A percentile compares a stretch with the other conserved stretches of the same genome.
Conservation (phyloP, 164 flowering plant genomes). For the Nymphaea thermarum region DNA sequence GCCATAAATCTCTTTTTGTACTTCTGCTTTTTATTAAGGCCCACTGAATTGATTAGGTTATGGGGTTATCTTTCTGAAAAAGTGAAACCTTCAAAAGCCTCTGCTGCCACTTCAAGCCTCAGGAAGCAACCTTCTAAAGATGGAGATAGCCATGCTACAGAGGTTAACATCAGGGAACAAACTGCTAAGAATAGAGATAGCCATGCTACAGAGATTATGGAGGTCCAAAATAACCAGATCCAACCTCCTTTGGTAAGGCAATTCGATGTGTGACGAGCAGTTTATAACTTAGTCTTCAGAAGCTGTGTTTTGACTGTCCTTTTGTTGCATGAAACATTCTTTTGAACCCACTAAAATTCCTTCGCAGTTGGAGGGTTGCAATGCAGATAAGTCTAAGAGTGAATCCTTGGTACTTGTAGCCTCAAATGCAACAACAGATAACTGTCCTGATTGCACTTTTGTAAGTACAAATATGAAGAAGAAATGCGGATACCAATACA, state of each 20-base stretch:
- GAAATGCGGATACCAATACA: neutral
- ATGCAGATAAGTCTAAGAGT: neutral
- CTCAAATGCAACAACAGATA: neutral
- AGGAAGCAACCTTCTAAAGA: neutral
- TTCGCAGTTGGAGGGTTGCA: neutral
- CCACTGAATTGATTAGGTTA: neutral
- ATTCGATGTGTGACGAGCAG: neutral
- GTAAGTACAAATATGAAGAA: neutral
- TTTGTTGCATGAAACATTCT: neutral
- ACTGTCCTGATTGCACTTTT: neutral
- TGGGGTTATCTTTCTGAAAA: neutral
- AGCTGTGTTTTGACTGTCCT: neutral
- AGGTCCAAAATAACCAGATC: neutral
- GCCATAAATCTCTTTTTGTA: too few species aligned
- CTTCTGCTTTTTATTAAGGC: too few species aligned
- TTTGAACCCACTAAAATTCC: neutral
- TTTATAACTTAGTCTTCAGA: neutral
- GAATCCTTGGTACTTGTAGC: neutral
- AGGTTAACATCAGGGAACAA: neutral
- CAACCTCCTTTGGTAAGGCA: neutral
- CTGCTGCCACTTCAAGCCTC: neutral
- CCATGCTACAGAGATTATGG: neutral
- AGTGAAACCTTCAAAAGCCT: neutral
- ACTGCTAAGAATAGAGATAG: neutral
- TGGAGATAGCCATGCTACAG: neutral